phyloP scores from a whole-genome alignment of 202 grass and related monocot species.

The Cymbopogon flexuosus region DNA sequence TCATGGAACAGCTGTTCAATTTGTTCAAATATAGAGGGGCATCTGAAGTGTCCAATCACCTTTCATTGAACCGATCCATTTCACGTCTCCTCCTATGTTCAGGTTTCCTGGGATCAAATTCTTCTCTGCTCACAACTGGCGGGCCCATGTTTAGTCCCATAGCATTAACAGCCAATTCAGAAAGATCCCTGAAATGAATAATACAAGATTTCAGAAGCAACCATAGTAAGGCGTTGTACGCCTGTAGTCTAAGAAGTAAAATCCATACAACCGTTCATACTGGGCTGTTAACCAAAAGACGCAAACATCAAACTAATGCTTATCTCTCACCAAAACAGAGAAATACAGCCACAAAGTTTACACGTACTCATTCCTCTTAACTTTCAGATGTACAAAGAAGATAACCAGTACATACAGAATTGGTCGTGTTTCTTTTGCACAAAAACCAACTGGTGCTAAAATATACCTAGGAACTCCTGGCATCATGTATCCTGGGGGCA shows the following conservation, averaged over 20 bases:
- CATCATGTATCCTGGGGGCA: slow-evolving; percentile 82
- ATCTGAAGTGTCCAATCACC: slow-evolving; percentile 34
- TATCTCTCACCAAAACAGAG: slow-evolving; percentile 17
- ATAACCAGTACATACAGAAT: neutral
- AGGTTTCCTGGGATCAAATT: slow-evolving; percentile 59
- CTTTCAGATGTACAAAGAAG: slow-evolving; percentile 14
- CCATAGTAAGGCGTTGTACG: neutral
- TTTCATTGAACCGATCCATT: slow-evolving; percentile 64
- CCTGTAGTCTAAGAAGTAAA: slow-evolving; percentile 4
- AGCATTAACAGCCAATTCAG: slow-evolving; percentile 67
- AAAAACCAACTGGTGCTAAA: slow-evolving; percentile 23
- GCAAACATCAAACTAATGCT: neutral
- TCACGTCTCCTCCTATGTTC: slow-evolving; percentile 55
- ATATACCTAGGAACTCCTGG: slow-evolving; percentile 72
- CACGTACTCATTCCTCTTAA: slow-evolving; percentile 1
- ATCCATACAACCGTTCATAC: neutral
- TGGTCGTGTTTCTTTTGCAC: neutral
- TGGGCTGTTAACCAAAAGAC: neutral
- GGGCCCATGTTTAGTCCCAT: slow-evolving; percentile 78
- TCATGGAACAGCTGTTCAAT: neutral
- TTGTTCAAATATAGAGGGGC: neutral
- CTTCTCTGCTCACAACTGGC: slow-evolving; percentile 58
- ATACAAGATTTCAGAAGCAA: slow-evolving; percentile 24
- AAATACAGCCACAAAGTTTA: slow-evolving; percentile 24
- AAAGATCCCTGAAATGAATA: slow-evolving; percentile 65